Evolutionary conservation across 257 asterid species (phyloP), one percentile per base, ranked within the genome.

Genomic region (Petunia axillaris): DNA sequence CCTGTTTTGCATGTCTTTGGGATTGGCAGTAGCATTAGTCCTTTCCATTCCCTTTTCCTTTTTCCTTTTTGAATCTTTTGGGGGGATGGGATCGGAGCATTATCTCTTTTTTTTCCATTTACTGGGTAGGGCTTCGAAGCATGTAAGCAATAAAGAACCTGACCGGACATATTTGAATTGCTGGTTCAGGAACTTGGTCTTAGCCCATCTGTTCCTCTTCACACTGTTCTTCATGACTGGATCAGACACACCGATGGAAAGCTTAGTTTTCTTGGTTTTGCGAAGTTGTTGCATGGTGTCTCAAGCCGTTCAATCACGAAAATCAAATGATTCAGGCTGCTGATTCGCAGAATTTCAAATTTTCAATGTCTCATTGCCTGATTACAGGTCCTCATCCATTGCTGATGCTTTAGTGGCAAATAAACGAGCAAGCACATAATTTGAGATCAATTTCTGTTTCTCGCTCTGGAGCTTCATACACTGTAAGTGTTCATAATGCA

Each of bases 171-270:
- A 66, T 63, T 83, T 40, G 38, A 67, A 81, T 38, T 41, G 14
- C 77, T 79, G 41, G 66, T 68, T 46, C 90, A 93, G 98, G 98
- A 93, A 88, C 97, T 93, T 70, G 96, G 97, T 8, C 91, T 93
- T 3, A 81, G 98, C 80, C 90, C 97, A 48, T 87, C 96, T 1
- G 90, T 91, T 59, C 98, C 98, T 0, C 91, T 93, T 79, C 97
- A 93, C 43, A 92, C 96, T 53, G 98, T 93, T 73, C 97, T 93
- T 81, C 94, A 89, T 35, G 96, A 92, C 82, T 93, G 98, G 98
- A 85, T 93, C 48, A 87, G 98, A 44, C 93, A 92, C 81, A 86
- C 94, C 1, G 97, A 92, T 79, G 98, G 98, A 80, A 93, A 93
- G 85, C 97, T 91, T 9, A 93, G 98, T 83, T 92, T 93, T 85